Evolutionary conservation across 192 early-diverging fungal genomes (phyloP).

Genomic region (Backusella psychrophila): DNA sequence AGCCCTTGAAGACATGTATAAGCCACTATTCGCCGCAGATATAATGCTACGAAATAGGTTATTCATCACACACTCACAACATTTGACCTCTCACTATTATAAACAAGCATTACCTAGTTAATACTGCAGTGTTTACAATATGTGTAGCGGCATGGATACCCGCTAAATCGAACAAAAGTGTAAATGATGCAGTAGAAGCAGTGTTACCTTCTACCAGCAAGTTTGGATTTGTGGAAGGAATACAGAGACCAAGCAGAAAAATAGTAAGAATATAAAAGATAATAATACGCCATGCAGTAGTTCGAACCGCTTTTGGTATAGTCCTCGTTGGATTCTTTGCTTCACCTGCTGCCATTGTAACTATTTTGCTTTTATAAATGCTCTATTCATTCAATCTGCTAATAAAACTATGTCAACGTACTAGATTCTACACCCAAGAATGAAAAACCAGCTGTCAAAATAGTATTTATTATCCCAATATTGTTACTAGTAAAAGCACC

Average conservation of each 20-base stretch:
- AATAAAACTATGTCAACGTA: constrained; percentile 6
- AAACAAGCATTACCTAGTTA: constrained; percentile 30
- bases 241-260: constrained; percentile 76
- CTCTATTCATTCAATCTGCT: background rate
- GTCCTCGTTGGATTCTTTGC: constrained; percentile 78
- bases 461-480: constrained; percentile 60
- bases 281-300: constrained; percentile 81
- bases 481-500: constrained; percentile 55
- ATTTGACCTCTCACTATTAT: background rate
- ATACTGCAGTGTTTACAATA: constrained; percentile 65
- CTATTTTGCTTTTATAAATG: constrained; percentile 12
- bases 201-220: constrained; percentile 44
- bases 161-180: constrained; percentile 56
- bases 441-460: constrained; percentile 80
- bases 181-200: constrained; percentile 61
- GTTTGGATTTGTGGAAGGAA: constrained; percentile 57
- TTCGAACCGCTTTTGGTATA: constrained; percentile 67
- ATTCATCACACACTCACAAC: background rate
- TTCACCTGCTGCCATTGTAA: constrained; percentile 90
- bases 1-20: constrained; percentile 79
- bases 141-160: constrained; percentile 58
- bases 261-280: constrained; percentile 82
- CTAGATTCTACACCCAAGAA: constrained; percentile 82
- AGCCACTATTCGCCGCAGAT: constrained; percentile 73
- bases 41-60: constrained; percentile 35